Evolutionary conservation across 345 rosid species (phyloP).

Genomic region (Acer negundo): DNA sequence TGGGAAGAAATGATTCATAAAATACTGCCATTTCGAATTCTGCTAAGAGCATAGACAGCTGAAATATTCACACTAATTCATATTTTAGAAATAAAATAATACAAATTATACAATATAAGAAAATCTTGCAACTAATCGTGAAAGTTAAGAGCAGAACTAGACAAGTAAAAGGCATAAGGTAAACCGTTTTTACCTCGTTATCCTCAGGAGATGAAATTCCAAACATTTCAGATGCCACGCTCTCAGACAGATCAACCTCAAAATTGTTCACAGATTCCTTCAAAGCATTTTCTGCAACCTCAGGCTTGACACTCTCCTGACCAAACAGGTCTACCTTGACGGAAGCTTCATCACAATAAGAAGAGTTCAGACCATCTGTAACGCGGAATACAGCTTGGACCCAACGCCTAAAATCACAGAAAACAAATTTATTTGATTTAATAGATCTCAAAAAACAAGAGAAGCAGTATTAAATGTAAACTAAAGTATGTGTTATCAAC

Average conservation of each 20-base stretch:
- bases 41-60: not conserved
- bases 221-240: slow-evolving; percentile 79
- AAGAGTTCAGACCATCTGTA: slow-evolving; percentile 30
- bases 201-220: slow-evolving; percentile 54
- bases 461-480: not conserved
- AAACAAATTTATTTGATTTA: not conserved
- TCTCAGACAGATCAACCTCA: slow-evolving; percentile 80
- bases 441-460: not conserved
- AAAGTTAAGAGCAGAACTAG: not conserved
- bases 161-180: not conserved
- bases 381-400: slow-evolving; percentile 76
- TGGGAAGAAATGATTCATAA: not conserved
- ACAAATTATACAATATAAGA: not conserved
- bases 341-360: slow-evolving; percentile 27
- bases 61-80: not conserved
- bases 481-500: not conserved
- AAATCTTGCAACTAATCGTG: not conserved
- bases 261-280: slow-evolving; percentile 28
- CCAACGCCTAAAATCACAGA: slow-evolving; percentile 65
- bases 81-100: not conserved
- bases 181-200: slow-evolving; percentile 51
- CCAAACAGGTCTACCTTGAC: slow-evolving; percentile 27
- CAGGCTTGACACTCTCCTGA: slow-evolving; percentile 25
- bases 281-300: slow-evolving; percentile 23
- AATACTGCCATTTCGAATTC: not conserved